Conservation (phyloP, 805 yeast species). For the Schizosaccharomyces osmophilus region DNA sequence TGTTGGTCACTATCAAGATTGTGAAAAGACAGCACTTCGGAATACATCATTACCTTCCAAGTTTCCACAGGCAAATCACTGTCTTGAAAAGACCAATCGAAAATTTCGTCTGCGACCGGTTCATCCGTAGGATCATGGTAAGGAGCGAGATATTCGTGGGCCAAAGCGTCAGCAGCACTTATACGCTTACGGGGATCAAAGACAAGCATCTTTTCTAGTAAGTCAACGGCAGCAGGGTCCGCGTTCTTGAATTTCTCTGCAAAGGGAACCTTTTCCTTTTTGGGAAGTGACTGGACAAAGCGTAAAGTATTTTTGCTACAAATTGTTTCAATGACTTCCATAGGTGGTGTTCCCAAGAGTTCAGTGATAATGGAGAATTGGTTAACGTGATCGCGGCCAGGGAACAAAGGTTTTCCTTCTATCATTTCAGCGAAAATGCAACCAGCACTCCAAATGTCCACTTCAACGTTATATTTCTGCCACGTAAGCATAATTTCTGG, state of each 20-base stretch:
- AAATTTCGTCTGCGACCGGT: constrained; percentile 75
- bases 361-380: constrained; percentile 94
- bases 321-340: constrained; percentile 84
- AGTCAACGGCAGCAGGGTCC: constrained; percentile 56
- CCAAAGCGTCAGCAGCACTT: constrained; percentile 71
- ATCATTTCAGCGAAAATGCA: constrained; percentile 95
- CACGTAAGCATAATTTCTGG: constrained; percentile 97
- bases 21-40: constrained; percentile 88
- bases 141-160: constrained; percentile 78
- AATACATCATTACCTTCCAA: constrained; percentile 98
- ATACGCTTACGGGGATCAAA: constrained; percentile 89
- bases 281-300: constrained; percentile 82
- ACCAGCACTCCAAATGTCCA: constrained; percentile 94
- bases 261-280: constrained; percentile 76
- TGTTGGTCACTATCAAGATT: constrained; percentile 33
- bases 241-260: constrained; percentile 53
- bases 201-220: constrained; percentile 69
- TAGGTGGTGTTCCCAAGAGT: constrained; percentile 85
- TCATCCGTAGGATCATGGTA: constrained; percentile 96
- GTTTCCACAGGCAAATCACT: constrained; percentile 94
- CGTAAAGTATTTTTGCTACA: constrained; percentile 84
- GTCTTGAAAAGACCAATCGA: constrained; percentile 91
- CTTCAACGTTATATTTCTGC: constrained; percentile 93
- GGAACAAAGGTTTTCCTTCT: constrained; percentile 88
- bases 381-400: constrained; percentile 95